Base-by-base conservation (phyloP, 164 flowering plant species). In the Nymphaea colorata region DNA sequence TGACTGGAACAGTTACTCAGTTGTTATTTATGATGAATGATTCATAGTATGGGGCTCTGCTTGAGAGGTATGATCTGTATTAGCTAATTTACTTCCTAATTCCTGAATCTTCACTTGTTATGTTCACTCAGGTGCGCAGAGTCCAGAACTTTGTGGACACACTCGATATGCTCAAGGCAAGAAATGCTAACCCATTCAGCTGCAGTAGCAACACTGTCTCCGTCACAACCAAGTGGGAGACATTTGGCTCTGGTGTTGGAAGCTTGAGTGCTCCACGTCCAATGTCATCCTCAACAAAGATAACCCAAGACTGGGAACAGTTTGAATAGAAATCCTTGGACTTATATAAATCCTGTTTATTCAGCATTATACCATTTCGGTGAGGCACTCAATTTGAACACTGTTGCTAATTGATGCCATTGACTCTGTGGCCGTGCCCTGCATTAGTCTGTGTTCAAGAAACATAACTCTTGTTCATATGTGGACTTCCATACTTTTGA, bases 221-320 rank as follows among this genome's bases (percentile, higher is more conserved):
- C 2, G 74, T 73, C 55, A 67, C 81, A 10, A 73, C 80, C 53
- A 60, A 73, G 59, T 77, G 77, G 87, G 89, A 87, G 76, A 83
- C 83, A n/a, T 83, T 86, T 71, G 86, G 82, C 41, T 75, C 82
- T 47, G 94, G 85, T 41, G 72, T 82, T 4, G 91, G 88, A 67
- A 81, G 87, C 82, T 65, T 86, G 74, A 79, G 62, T 63, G 74
- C 93, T 25, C 85, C 94, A 67, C 75, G 80, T 45, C 59, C 81
- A 65, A 60, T 60, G 44, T 14, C 73, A 10, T 71, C 85, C 43
- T 77, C 90, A 44, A 67, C 80, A 14, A 68, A 66, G 57, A 64
- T 81, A 6, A 77, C 81, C 66, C 65, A 76, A 7, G 83, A 83
- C 62, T 87, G 88, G 90, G 88, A 85, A 73, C 74, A 61, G 65